Base-by-base conservation (phyloP, 2,329 filamentous ascomycete genomes). In the Neophaeococcomyces aloes region DNA sequence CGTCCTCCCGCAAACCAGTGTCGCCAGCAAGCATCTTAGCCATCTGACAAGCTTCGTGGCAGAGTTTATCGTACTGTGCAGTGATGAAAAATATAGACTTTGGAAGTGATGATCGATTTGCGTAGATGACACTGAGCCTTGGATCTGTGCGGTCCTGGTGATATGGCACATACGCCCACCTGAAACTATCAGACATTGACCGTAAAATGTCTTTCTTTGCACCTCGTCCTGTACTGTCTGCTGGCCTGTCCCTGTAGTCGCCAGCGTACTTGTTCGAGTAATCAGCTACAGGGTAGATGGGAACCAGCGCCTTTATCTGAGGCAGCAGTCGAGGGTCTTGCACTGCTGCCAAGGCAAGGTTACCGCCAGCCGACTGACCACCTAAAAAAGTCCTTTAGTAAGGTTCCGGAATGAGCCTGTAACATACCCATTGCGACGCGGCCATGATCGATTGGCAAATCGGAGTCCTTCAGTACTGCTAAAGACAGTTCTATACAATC, bases 211-310 rank as follows among this genome's bases (percentile, higher is more conserved):
- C 55, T 11, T n/a, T 33, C 17, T 52, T 51, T 3, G 51, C 56
- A 33, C 47, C 49, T 27, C 10, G 23, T 27, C 23, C 23, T 27
- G 5, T 10, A 10, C 23, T 27, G 10, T 27, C 23, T 27, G 23
- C 23, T 13, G 34, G 42, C 8, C 48, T 29, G 41, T 53, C 47
- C 19, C 48, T 43, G 17, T 52, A 32, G 48, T 66, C 64, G 32
- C 56, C 46, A n/a, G 55, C 50, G 5, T 52, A 36, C 1, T 53
- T 34, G 10, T 64, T 50, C 3, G 58, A 58, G 17, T 66, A 64
- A 51, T 74, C 69, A 4, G 66, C 56, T 2, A 65, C 56, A 1
- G 70, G 66, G 47, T 71, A 75, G 33, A 70, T 58, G 2, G 66
- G 58, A 6, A 72, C 53, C 0, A 65, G 59, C 0, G 65, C 70